Evolutionary conservation across 345 rosid species (phyloP).

Genomic region (Boechera divaricarpa): DNA sequence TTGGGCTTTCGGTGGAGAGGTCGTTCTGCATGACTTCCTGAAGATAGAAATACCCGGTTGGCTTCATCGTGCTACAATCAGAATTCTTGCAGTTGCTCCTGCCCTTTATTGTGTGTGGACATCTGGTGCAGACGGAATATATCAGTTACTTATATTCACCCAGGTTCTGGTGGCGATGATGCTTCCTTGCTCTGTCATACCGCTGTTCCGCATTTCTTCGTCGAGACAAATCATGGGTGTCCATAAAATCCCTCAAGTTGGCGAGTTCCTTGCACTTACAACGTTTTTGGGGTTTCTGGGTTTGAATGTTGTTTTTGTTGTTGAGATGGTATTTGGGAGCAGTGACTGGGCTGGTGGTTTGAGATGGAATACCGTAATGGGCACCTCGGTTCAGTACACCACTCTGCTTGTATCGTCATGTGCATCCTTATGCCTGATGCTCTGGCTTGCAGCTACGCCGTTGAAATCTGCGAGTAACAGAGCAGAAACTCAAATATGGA

Average conservation of each 20-base stretch:
- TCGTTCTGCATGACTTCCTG: constrained; percentile 74
- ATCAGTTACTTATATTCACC: constrained; percentile 76
- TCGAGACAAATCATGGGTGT: constrained; percentile 86
- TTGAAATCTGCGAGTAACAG: constrained; percentile 72
- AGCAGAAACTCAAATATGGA: constrained; percentile 61
- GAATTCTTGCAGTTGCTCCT: constrained; percentile 82
- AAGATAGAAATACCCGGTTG: constrained; percentile 84
- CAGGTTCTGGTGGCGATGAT: constrained; percentile 87
- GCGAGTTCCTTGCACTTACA: constrained; percentile 68
- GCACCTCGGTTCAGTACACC: constrained; percentile 59
- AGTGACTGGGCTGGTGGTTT: constrained; percentile 93
- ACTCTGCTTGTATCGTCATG: constrained; percentile 66
- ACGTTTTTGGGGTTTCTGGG: constrained; percentile 76
- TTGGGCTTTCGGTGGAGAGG: constrained; percentile 86
- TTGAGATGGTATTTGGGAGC: constrained; percentile 85
- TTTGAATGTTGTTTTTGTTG: constrained; percentile 74
- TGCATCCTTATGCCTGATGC: constrained; percentile 78
- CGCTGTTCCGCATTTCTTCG: constrained; percentile 87
- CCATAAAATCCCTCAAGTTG: constrained; percentile 75
- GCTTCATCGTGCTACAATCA: constrained; percentile 88
- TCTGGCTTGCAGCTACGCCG: constrained; percentile 90
- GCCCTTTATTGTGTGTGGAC: constrained; percentile 88
- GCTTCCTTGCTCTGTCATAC: constrained; percentile 91
- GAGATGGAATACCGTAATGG: constrained; percentile 68
- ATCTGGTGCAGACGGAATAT: constrained; percentile 89